These are phyloP conservation scores for Fraxinus floribunda DNA, from an alignment of 305 asterid genomes.

Conservation along the genomic window DNA sequence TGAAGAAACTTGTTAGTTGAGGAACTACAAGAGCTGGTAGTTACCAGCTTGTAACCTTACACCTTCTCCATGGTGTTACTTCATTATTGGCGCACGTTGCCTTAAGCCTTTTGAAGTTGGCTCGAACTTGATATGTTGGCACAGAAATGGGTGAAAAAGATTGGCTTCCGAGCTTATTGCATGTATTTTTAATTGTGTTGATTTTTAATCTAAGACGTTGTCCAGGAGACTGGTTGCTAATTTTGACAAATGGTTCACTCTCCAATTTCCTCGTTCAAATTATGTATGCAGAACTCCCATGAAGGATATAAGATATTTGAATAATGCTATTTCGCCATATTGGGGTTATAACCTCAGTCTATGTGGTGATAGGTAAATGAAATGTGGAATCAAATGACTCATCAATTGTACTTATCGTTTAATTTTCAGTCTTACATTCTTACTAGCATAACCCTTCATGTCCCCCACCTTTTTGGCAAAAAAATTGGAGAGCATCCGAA, in stretches of 20 bases:
- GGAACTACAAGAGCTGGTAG: not conserved
- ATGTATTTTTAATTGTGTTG: slow-evolving; percentile 1
- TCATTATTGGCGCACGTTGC: slow-evolving; percentile 17
- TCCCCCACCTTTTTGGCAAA: not conserved
- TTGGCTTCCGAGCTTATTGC: not conserved
- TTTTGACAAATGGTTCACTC: slow-evolving; percentile 3
- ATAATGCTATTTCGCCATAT: no score
- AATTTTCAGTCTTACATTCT: not conserved
- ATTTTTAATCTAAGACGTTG: slow-evolving; percentile 23
- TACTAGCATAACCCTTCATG: not conserved
- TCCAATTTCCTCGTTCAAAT: not conserved
- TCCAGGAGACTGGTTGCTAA: not conserved
- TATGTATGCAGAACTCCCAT: not conserved
- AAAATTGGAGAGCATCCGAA: not conserved
- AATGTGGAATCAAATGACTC: no score
- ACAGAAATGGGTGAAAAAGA: not conserved
- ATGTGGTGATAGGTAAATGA: no score
- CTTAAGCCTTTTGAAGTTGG: not conserved
- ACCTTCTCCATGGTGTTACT: slow-evolving; percentile 19
- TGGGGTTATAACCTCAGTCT: no score
- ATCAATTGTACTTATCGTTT: no score
- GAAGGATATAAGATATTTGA: not conserved
- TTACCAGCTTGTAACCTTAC: slow-evolving; percentile 9
- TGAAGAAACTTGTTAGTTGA: slow-evolving; percentile 61
- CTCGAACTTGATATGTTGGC: not conserved